Percentiles rank a stretch among this genome's conserved stretches.
Evolutionary conservation across 2,329 filamentous ascomycete species (phyloP).

Genomic region (Pyrenochaeta sp.): DNA sequence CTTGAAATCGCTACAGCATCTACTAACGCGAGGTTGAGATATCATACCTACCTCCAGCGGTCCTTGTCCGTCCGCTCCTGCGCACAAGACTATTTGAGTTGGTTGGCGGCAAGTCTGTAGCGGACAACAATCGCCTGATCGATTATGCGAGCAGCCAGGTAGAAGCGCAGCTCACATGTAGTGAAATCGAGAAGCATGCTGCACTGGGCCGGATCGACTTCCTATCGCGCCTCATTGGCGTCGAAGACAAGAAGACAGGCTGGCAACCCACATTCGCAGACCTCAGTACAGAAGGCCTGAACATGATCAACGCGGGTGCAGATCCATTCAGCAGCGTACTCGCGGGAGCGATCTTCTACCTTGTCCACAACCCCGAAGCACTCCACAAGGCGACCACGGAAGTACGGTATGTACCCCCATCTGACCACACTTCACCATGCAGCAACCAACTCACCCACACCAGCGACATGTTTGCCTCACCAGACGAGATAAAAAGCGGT

Average conservation of each 20-base stretch:
- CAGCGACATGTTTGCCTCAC: slow-evolving; percentile 14
- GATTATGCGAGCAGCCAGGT: slow-evolving; percentile 28
- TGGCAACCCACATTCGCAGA: slow-evolving; percentile 48
- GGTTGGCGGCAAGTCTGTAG: slow-evolving; percentile 29
- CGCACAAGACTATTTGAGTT: slow-evolving; percentile 27
- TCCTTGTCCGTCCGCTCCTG: slow-evolving; percentile 28
- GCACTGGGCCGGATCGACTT: slow-evolving; percentile 47
- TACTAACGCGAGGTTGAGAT: slow-evolving; percentile 12
- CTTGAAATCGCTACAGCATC: too few relatives aligned
- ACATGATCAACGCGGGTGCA: slow-evolving; percentile 55
- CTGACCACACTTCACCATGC: not conserved
- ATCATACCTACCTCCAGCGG: slow-evolving; percentile 25
- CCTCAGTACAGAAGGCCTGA: slow-evolving; percentile 54
- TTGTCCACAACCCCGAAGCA: slow-evolving; percentile 43
- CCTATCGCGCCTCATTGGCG: slow-evolving; percentile 51
- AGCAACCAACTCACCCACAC: not conserved
- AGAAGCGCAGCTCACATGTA: not conserved
- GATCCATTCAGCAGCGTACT: slow-evolving; percentile 49
- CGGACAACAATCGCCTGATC: slow-evolving; percentile 36
- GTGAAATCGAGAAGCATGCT: slow-evolving; percentile 15
- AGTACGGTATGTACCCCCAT: slow-evolving; percentile 23
- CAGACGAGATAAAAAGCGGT: slow-evolving; percentile 33
- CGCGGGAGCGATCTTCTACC: slow-evolving; percentile 49
- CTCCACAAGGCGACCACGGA: slow-evolving; percentile 34
- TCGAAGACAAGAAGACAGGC: slow-evolving; percentile 53